A percentile compares a stretch with the other conserved stretches of the same genome.
These are phyloP conservation scores for Coelastrella sp. DNA, from an alignment of 139 green algal genomes.

Conservation along the genomic window DNA sequence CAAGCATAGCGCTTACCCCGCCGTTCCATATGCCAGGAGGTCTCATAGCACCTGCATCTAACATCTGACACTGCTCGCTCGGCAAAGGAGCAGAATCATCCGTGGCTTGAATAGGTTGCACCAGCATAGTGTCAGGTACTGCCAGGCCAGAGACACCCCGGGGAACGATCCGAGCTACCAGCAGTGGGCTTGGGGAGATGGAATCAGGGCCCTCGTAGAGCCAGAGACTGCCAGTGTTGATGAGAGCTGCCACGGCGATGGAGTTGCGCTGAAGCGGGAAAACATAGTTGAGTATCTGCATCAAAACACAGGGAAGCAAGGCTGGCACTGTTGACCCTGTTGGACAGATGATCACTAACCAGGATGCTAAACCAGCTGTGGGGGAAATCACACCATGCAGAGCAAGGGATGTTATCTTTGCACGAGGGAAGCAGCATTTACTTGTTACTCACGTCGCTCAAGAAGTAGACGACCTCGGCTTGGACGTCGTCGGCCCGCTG, in stretches of 20 bases:
- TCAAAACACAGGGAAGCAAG: neutral
- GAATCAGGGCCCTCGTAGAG: constrained; percentile 33
- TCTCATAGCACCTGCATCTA: constrained; percentile 31
- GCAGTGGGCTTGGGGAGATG: neutral
- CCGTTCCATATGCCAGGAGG: constrained; percentile 33
- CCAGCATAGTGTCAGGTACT: neutral
- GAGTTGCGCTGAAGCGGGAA: neutral
- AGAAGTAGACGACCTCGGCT: constrained; percentile 32
- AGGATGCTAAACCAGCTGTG: too few relatives aligned
- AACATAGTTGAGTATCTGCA: constrained; percentile 33
- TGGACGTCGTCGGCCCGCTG: constrained; percentile 33
- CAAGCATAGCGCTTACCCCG: constrained; percentile 28
- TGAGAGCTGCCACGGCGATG: constrained; percentile 27
- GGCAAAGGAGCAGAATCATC: neutral
- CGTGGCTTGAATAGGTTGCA: constrained; percentile 13
- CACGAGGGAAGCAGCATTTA: neutral
- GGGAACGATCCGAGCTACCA: constrained; percentile 3
- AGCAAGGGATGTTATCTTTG: neutral
- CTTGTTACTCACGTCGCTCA: constrained; percentile 36
- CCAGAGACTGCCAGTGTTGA: constrained; percentile 49
- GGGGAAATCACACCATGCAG: too few relatives aligned
- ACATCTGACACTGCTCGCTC: neutral
- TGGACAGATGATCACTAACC: neutral
- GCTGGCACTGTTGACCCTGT: too few relatives aligned
- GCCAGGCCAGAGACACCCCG: neutral